Base-by-base conservation (phyloP, 179 eudicot species). In the Gypsophila paniculata region DNA sequence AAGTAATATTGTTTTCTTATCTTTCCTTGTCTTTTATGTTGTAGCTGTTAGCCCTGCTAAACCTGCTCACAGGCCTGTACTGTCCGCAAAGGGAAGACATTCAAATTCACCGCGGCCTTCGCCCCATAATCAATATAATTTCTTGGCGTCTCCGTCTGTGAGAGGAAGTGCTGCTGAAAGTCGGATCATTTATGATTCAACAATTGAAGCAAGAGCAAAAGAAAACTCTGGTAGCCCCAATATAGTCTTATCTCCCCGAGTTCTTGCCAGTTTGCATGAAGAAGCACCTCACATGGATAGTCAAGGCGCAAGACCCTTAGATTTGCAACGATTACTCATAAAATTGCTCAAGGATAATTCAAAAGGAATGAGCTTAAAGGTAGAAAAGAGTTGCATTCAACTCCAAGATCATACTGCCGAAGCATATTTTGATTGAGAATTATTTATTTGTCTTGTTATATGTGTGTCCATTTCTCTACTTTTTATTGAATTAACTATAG, bases 341-440 rank as follows among this genome's bases (percentile, higher is more conserved):
- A 82, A 85, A 65, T 79, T 90, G 68, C 86, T 95, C 23, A 84
- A 34, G 77, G 90, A 88, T 78, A 85, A 86, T 61, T 87, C 88
- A 17, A 86, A 83, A 75, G 99, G 99, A 71, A 84, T 95, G 96
- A 88, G 85, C 79, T 61, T 92, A 25, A 92, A 90, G 93, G 99
- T 95, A 80, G 63, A 66, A 67, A 71, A 66, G 65, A 72, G 36
- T 49, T 32, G 49, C 18, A 15, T 58, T 69, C 48, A 26, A 29
- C 69, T 68, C 39, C 44, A 59, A 13, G 34, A 60, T 68, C 36
- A 46, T 64, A 46, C 21, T 21, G 42, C 8, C n/a, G 2, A 29
- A 70, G 23, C 48, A 32, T 36, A 64, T 65, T 48, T 70, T 79
- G 42, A 8, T 42, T 42, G 6, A 51, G 61, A 68, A 25, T 23